These are phyloP conservation scores for Gynandropsis gynandra DNA, from an alignment of 345 rosid species.

Conservation along the genomic window DNA sequence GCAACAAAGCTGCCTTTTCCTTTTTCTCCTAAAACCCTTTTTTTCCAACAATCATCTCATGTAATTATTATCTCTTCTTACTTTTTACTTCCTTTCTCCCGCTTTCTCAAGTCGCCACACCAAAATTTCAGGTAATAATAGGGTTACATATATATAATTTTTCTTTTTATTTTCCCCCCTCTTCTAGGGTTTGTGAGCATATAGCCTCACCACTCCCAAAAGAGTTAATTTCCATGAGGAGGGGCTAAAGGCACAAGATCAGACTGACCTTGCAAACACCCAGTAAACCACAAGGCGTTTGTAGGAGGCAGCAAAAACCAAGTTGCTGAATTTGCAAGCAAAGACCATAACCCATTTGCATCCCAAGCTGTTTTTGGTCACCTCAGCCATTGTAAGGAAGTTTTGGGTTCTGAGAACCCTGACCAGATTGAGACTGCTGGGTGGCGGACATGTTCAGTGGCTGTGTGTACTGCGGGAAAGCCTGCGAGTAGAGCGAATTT, in stretches of 20 bases:
- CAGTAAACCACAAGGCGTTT: constrained; percentile 25
- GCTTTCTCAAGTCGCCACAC: too few relatives aligned
- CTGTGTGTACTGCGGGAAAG: constrained; percentile 78
- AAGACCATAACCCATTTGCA: constrained; percentile 59
- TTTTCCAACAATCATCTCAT: too few relatives aligned
- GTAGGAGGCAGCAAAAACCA: constrained; percentile 59
- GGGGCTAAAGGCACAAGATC: constrained; percentile 15
- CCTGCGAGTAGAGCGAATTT: constrained; percentile 92
- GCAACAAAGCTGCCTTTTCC: too few relatives aligned
- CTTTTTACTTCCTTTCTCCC: too few relatives aligned
- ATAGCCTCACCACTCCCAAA: not conserved
- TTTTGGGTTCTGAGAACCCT: constrained; percentile 75
- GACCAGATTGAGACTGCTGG: constrained; percentile 70
- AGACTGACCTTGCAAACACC: constrained; percentile 34
- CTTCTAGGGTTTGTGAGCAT: not conserved
- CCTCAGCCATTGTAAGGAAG: constrained; percentile 73
- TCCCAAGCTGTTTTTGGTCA: constrained; percentile 13
- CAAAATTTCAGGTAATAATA: too few relatives aligned
- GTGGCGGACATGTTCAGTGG: constrained; percentile 62
- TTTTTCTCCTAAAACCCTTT: too few relatives aligned
- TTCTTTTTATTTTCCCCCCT: not conserved
- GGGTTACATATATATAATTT: too few relatives aligned
- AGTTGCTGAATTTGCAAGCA: constrained; percentile 52
- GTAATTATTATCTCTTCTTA: too few relatives aligned
- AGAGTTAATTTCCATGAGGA: not conserved